phyloP scores from a whole-genome alignment of 1,284 basidiomycete genomes.

The Malassezia japonica region DNA sequence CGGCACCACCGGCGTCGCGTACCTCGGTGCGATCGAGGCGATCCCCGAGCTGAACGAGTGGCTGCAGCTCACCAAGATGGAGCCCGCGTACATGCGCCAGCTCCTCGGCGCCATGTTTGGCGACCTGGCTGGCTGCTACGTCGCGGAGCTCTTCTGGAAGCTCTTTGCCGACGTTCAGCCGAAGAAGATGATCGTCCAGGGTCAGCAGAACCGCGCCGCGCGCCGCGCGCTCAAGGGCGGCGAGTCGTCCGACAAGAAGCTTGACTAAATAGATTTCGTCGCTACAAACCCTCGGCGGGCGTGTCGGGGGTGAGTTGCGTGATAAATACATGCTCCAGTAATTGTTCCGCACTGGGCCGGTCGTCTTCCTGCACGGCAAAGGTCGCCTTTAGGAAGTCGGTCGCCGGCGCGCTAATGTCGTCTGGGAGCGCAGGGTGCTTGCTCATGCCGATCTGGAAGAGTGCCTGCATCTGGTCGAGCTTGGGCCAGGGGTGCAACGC shows the following conservation, averaged over 20 bases:
- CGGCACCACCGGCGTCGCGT: conserved; percentile 31
- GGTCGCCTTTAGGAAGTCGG: conserved; percentile 35
- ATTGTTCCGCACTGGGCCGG: conserved; percentile 33
- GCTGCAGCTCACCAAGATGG: conserved; percentile 94
- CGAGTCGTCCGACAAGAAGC: conserved; percentile 1
- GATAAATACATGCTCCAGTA: conserved; percentile 40
- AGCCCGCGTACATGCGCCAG: conserved; percentile 53
- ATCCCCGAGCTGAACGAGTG: conserved; percentile 90
- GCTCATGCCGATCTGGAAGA: conserved; percentile 42
- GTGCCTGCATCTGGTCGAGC: conserved; percentile 76
- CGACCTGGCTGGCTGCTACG: conserved; percentile 80
- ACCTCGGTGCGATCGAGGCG: conserved; percentile 57
- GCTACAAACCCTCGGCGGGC: not conserved
- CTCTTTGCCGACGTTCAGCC: conserved; percentile 83
- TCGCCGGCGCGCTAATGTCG: conserved; percentile 34
- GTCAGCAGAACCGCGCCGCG: conserved; percentile 5
- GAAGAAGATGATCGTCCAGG: conserved; percentile 63
- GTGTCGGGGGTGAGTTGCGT: not conserved
- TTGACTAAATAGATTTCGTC: not conserved
- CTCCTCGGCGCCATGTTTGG: conserved; percentile 60
- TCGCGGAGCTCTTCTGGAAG: conserved; percentile 75
- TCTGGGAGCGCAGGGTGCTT: conserved; percentile 34
- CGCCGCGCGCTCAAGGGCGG: not conserved
- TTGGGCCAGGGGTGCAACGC: conserved; percentile 95
- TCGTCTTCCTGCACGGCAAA: conserved; percentile 39